Evolutionary conservation across 1,139 yeast species (phyloP).

Genomic region (Trichomonascaceae sp.): DNA sequence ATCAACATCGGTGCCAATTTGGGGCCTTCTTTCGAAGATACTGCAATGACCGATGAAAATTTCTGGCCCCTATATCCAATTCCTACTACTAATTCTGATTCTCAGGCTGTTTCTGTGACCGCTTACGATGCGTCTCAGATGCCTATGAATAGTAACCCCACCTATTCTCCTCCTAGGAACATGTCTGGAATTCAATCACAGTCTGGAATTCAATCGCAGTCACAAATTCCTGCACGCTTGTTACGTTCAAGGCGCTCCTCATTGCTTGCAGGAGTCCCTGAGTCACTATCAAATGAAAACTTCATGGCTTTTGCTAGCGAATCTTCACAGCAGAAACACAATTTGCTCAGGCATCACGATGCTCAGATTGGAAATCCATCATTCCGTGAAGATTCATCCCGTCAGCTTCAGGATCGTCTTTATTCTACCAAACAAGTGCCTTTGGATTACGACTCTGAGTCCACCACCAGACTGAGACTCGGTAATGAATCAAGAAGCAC

Average conservation of each 20-base stretch:
- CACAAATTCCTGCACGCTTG: slow-evolving; percentile 3
- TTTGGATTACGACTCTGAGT: slow-evolving; percentile 1
- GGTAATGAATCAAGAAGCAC: not conserved
- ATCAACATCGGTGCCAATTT: not conserved
- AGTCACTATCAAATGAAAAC: slow-evolving; percentile 3
- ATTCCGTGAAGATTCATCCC: slow-evolving; percentile 2
- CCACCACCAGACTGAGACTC: not conserved
- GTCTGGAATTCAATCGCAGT: not conserved
- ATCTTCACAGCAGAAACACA: slow-evolving; percentile 24
- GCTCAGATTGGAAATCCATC: not conserved
- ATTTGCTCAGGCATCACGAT: slow-evolving; percentile 19
- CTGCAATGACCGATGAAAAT: not conserved
- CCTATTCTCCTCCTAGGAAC: not conserved
- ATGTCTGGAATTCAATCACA: not conserved
- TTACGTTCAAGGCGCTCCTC: slow-evolving; percentile 11
- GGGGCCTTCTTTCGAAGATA: not conserved
- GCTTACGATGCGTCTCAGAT: not conserved
- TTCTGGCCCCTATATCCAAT: slow-evolving; percentile 5
- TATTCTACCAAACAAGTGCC: slow-evolving; percentile 17
- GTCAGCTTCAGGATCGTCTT: slow-evolving; percentile 8
- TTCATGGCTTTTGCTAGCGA: slow-evolving; percentile 23
- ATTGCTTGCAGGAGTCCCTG: slow-evolving; percentile 8
- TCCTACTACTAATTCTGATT: slow-evolving; percentile 1
- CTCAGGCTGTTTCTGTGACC: not conserved
- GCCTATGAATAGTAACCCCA: not conserved